Conservation (phyloP, 306 rosid genomes). For the Medicago arabica region DNA sequence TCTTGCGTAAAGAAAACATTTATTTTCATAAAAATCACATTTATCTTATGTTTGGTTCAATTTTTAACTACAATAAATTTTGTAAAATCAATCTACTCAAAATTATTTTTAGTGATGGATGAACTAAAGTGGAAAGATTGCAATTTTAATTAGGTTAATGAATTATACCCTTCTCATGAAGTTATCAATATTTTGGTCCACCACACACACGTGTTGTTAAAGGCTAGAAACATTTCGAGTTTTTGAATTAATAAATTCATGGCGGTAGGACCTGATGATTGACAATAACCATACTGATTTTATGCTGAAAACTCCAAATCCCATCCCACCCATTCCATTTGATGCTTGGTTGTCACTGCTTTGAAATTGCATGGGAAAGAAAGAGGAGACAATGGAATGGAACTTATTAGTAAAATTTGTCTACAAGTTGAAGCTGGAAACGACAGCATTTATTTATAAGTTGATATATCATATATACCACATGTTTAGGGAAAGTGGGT, state of each 20-base stretch:
- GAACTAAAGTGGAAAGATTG: too few relatives aligned
- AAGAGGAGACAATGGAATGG: slow-evolving; percentile 24
- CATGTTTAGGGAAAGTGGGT: slow-evolving; percentile 30
- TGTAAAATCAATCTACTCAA: too few relatives aligned
- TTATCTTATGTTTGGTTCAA: too few relatives aligned
- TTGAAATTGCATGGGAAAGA: slow-evolving; percentile 23
- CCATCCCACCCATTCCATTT: background rate
- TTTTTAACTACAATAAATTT: too few relatives aligned
- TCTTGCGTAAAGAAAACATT: too few relatives aligned
- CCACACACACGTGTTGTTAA: background rate
- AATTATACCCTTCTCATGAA: background rate
- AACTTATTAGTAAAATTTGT: slow-evolving; percentile 30
- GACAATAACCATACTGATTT: slow-evolving; percentile 9
- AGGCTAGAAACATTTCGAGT: background rate
- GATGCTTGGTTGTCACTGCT: slow-evolving; percentile 18
- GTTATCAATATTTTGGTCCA: background rate
- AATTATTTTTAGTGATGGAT: too few relatives aligned
- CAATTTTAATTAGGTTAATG: background rate
- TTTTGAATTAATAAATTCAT: background rate
- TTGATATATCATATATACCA: slow-evolving; percentile 6
- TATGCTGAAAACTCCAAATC: background rate
- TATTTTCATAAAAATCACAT: too few relatives aligned
- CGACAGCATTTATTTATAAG: background rate
- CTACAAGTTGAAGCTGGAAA: slow-evolving; percentile 29
- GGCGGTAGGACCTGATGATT: slow-evolving; percentile 37